Percentiles rank a stretch among this genome's conserved stretches.
These are phyloP conservation scores for Cytospora mali DNA, from an alignment of 2,329 filamentous ascomycete species.

Conservation along the genomic window DNA sequence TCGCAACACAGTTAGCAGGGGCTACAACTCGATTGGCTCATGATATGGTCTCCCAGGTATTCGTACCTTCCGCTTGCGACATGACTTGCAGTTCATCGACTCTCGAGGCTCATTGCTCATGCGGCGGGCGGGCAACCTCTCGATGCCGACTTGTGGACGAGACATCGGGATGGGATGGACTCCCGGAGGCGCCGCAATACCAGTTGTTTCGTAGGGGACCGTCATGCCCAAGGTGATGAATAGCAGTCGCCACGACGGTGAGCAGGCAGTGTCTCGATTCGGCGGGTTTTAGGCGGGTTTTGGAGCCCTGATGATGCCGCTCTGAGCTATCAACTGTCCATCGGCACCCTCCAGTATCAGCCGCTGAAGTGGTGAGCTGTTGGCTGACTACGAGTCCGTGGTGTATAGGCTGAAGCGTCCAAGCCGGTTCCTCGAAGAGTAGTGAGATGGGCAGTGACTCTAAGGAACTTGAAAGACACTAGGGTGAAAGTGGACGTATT, in stretches of 20 bases:
- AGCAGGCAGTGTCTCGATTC: constrained; percentile 10
- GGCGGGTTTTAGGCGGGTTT: constrained; percentile 1
- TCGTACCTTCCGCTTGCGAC: constrained; percentile 83
- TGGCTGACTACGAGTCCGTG: background rate
- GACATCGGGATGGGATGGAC: constrained; percentile 61
- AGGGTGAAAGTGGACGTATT: constrained; percentile 1
- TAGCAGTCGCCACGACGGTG: constrained; percentile 21
- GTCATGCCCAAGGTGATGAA: constrained; percentile 40
- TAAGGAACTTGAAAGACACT: constrained; percentile 14
- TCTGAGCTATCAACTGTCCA: constrained; percentile 16
- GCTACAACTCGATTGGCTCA: background rate
- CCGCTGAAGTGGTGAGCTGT: constrained; percentile 4
- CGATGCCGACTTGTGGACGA: constrained; percentile 78
- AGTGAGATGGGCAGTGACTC: background rate
- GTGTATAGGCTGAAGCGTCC: background rate
- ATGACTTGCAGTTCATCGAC: constrained; percentile 96
- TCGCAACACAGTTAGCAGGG: constrained; percentile 22
- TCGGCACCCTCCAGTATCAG: constrained; percentile 10
- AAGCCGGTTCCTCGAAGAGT: background rate
- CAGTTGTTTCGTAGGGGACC: constrained; percentile 46
- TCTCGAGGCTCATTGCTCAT: constrained; percentile 77
- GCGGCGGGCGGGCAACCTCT: constrained; percentile 72
- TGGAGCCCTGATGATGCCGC: constrained; percentile 1
- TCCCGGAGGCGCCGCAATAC: constrained; percentile 44
- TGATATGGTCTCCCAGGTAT: background rate